Evolutionary conservation across 192 early-diverging fungal genomes (phyloP).

Genomic region (Backusella morwellensis): DNA sequence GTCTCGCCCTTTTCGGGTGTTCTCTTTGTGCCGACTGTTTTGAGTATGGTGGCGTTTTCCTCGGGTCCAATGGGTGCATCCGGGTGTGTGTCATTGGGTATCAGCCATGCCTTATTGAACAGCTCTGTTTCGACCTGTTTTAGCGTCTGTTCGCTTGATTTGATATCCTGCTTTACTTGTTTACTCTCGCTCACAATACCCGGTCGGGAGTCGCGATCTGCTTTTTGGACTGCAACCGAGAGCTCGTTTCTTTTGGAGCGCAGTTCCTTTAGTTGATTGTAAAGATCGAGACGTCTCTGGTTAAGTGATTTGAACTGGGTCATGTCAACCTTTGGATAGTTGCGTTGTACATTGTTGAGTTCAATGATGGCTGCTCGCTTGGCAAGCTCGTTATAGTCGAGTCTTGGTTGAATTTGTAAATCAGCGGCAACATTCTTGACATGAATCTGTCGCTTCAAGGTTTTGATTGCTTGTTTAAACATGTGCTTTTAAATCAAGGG

Average conservation of each 20-base stretch:
- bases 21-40: conserved; percentile 33
- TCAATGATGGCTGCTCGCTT: background rate
- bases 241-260: conserved; percentile 21
- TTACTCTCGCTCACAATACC: conserved; percentile 41
- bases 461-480: background rate
- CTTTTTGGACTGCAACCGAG: conserved; percentile 4
- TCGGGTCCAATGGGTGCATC: conserved; percentile 70
- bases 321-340: conserved; percentile 14
- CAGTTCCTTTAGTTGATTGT: conserved; percentile 12
- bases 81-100: conserved; percentile 60
- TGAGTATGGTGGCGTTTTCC: conserved; percentile 51
- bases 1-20: conserved; percentile 22
- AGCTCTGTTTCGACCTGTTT: conserved; percentile 50
- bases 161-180: conserved; percentile 56
- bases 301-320: conserved; percentile 1
- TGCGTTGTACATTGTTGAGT: conserved; percentile 20
- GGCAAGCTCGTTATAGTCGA: conserved; percentile 1
- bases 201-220: conserved; percentile 15
- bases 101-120: conserved; percentile 54
- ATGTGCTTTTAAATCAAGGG: background rate
- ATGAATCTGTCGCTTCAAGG: background rate
- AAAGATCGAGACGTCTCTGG: background rate
- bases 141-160: conserved; percentile 48
- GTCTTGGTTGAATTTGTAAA: conserved; percentile 9
- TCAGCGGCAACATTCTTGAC: background rate